Evolutionary conservation across 768 basidiomycete species (phyloP).

Genomic region (Phylloporus sp.): DNA sequence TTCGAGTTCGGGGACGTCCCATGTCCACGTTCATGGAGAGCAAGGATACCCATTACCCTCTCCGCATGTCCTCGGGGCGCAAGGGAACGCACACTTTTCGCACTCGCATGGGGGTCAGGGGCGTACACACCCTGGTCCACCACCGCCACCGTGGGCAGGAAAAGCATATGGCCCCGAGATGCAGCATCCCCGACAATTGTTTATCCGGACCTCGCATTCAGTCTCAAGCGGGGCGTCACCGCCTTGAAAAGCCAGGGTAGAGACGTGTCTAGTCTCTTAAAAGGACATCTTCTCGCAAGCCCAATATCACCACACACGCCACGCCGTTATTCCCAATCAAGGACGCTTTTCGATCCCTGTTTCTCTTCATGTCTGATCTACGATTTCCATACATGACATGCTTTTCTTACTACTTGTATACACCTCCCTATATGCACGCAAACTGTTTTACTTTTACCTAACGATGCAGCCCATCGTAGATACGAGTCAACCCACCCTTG

Average conservation of each 20-base stretch:
- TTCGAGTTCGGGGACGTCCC: slow-evolving; percentile 8
- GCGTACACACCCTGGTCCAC: slow-evolving; percentile 18
- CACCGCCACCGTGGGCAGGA: slow-evolving; percentile 24
- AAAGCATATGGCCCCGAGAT: slow-evolving; percentile 21
- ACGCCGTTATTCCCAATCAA: not conserved
- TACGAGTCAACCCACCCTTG: not conserved
- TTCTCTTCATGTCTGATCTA: too few species aligned
- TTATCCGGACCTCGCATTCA: slow-evolving; percentile 44
- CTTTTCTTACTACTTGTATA: not conserved
- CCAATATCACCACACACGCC: not conserved
- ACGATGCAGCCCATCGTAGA: not conserved
- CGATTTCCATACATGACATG: too few species aligned
- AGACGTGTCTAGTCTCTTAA: not conserved
- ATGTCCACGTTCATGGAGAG: slow-evolving; percentile 10
- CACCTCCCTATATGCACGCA: not conserved
- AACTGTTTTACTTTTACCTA: too few species aligned
- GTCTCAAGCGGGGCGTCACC: slow-evolving; percentile 37
- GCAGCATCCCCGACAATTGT: slow-evolving; percentile 42
- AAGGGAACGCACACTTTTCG: slow-evolving; percentile 3
- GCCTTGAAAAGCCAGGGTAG: slow-evolving; percentile 7
- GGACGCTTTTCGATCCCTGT: not conserved
- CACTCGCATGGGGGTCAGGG: slow-evolving; percentile 6
- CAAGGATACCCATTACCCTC: slow-evolving; percentile 10
- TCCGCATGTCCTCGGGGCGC: not conserved
- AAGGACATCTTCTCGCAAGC: not conserved